Evolutionary conservation across 805 yeast species (phyloP), one percentile per base, ranked within the genome.

Genomic region (Hanseniaspora jakobsenii): DNA sequence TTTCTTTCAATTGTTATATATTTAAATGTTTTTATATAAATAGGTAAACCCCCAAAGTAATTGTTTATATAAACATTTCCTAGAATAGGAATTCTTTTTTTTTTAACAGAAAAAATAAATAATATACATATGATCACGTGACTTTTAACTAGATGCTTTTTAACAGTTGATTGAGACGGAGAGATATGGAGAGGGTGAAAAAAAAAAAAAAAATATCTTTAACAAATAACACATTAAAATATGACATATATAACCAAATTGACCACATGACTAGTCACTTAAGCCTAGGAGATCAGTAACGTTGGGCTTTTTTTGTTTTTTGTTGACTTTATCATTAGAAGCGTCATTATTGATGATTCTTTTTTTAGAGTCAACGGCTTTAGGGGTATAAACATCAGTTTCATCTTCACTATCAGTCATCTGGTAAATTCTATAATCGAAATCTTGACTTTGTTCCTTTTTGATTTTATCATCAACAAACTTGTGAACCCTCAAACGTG

Each of bases 371-470:
- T 47, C 8, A 48, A 49, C 6, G 51, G 48, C 10, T 48, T 38
- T 38, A 52, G 26, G 53, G 37, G 31, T 51, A 54, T 34, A 48
- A 4, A 35, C 17, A 17, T 49, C 53, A 12, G 19, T 41, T 3
- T 46, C 44, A 8, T 54, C 36, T 46, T 51, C 55, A 13, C 51
- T 52, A 21, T 52, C 52, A 3, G 52, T 50, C 22, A 53, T 54
- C 37, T 56, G 52, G 23, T 59, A 55, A 14, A 57, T 47, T 30
- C 53, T 62, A 32, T 48, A 51, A 35, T 55, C 61, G 48, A 55
- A 59, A 12, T 48, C 49, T 48, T 61, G 63, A 49, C 58, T 61
- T 36, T 60, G 39, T 12, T 42, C 39, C 17, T 42, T 42, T 22
- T 42, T 42, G 12, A 35, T 16, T 30, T 42, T 42, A 6, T 42